Evolutionary conservation across 1,284 basidiomycete species (phyloP), one percentile per base, ranked within the genome.

Genomic region (Vanrija sp.): DNA sequence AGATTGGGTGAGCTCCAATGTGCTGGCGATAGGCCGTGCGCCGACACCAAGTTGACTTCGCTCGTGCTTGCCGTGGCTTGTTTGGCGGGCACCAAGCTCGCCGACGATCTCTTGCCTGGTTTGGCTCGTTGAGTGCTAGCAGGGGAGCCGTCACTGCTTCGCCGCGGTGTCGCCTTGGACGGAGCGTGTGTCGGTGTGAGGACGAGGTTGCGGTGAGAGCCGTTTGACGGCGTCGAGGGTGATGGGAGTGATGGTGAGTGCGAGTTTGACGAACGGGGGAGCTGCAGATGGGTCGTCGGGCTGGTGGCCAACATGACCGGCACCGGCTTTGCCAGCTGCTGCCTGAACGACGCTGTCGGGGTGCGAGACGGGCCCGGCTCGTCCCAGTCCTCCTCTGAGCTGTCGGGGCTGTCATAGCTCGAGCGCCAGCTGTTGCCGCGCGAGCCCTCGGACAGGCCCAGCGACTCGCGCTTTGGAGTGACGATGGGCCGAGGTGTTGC

Each of bases 321-420:
- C 40, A n/a, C 7, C 7, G 40, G 6, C 40, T n/a, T 42, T 42
- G 40, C 15, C 40, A 42, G 44, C 19, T 5, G 38, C 48, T 12
- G 47, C 50, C 1, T 16, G 55, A 52, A 25, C 55, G 55, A 25
- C 55, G 55, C 19, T 43, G 44, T n/a, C 43, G 43, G 12, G 2
- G 55, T 43, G 4, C 54, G 54, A 28, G 34, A 51, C 49, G 57
- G 54, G 9, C 54, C 58, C 2, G 57, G 28, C 21, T 55, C 57
- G n/a, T 61, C 59, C 59, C 59, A 61, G 42, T 61, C 59, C 19
- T 61, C 59, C n/a, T 55, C 55, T 43, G 55, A 58, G 44, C 53
- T 54, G 42, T 61, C 59, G 16, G 55, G 56, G 34, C 49, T 51
- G 26, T 55, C 59, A 28, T 43, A 21, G 18, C 25, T n/a, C 15